phyloP scores from a whole-genome alignment of 345 rosid genomes.

The Clausena lansium region DNA sequence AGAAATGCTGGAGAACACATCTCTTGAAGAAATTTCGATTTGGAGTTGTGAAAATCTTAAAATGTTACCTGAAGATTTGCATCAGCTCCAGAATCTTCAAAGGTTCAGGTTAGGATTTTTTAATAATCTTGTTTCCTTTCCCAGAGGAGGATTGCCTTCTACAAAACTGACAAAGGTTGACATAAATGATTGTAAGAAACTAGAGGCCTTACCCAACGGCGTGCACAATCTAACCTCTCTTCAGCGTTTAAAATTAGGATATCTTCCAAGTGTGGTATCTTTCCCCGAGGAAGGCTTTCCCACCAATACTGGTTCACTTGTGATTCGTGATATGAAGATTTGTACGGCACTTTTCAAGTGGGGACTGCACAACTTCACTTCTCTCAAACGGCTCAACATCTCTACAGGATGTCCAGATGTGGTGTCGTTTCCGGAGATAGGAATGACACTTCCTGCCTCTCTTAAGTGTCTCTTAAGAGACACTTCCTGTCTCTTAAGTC shows the following conservation, averaged over 20 bases:
- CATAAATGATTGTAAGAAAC: not conserved
- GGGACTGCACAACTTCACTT: conserved; percentile 25
- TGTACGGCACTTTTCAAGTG: not conserved
- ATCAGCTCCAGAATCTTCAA: not conserved
- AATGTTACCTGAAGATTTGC: not conserved
- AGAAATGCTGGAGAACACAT: not conserved
- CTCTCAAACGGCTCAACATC: not conserved
- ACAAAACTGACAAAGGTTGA: not conserved
- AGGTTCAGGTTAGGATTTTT: not conserved
- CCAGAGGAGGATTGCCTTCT: not conserved
- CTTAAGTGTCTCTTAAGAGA: no score
- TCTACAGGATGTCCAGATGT: no score
- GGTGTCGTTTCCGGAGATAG: conserved; percentile 19
- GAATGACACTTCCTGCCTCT: conserved; percentile 13
- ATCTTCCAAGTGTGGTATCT: not conserved
- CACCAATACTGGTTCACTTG: not conserved
- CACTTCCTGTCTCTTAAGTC: no score
- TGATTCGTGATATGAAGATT: not conserved
- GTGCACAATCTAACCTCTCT: conserved; percentile 13
- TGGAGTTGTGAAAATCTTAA: not conserved
- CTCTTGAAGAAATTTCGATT: not conserved
- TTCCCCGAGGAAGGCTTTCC: conserved; percentile 15
- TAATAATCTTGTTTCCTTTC: not conserved
- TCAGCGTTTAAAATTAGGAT: not conserved
- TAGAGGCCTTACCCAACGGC: not conserved